Percentiles rank a stretch among this genome's conserved stretches.
Conservation (phyloP, 345 rosid species). For the Populus davidiana region DNA sequence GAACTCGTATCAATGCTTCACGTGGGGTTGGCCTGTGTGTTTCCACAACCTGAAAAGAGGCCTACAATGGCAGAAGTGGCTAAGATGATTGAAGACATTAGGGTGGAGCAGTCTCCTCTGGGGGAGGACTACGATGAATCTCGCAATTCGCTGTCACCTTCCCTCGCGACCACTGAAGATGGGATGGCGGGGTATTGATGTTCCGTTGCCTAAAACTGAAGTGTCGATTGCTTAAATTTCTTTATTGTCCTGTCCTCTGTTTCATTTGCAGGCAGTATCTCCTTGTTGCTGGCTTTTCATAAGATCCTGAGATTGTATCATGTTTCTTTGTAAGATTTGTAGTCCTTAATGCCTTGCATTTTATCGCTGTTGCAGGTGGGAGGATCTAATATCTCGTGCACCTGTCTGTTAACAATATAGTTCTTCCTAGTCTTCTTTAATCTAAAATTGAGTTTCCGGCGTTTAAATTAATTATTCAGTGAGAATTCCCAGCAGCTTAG, state of each 20-base stretch:
- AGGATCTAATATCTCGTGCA: conserved; percentile 4
- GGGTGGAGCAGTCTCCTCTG: conserved; percentile 90
- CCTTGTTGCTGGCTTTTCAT: conserved; percentile 17
- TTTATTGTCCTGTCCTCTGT: background rate
- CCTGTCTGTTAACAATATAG: conserved; percentile 1
- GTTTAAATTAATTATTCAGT: conserved; percentile 1
- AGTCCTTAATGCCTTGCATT: background rate
- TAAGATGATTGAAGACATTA: conserved; percentile 86
- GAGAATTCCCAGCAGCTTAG: background rate
- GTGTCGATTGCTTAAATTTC: background rate
- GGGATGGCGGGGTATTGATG: conserved; percentile 43
- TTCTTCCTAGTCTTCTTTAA: background rate
- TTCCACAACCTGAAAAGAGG: conserved; percentile 74
- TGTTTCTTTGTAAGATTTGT: conserved; percentile 17
- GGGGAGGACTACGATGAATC: conserved; percentile 96
- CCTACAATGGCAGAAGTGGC: conserved; percentile 77
- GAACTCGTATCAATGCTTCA: conserved; percentile 91
- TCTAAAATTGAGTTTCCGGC: conserved; percentile 2
- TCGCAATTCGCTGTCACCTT: conserved; percentile 78
- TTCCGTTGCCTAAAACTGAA: background rate
- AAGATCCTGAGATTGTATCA: background rate
- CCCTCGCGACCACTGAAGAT: conserved; percentile 85
- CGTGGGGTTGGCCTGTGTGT: conserved; percentile 77
- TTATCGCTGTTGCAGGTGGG: conserved; percentile 4
- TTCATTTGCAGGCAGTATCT: conserved; percentile 25